A percentile compares a stretch with the other conserved stretches of the same genome.
Evolutionary conservation across 1,284 basidiomycete genomes (phyloP).

Genomic region (Ceratobasidium sp.): DNA sequence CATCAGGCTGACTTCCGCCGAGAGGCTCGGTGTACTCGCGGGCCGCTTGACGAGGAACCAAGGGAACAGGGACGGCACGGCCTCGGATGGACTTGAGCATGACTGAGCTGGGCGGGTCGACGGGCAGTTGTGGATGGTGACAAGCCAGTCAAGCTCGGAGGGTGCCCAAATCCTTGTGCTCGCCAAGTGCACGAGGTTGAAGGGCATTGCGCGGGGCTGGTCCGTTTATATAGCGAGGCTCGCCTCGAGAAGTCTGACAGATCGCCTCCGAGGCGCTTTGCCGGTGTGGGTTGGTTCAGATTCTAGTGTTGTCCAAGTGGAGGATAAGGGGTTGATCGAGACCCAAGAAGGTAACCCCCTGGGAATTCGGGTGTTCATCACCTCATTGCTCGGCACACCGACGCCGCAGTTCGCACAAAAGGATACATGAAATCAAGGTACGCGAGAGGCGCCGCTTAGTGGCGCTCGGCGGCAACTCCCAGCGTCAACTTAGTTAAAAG

Average conservation of each 20-base stretch:
- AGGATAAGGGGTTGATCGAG: background rate
- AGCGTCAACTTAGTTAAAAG: no score
- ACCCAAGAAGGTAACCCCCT: background rate
- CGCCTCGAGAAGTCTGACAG: no score
- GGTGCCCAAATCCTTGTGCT: background rate
- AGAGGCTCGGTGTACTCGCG: constrained; percentile 21
- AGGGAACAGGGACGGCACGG: background rate
- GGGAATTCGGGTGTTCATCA: background rate
- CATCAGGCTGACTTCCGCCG: background rate
- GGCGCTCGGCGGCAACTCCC: constrained; percentile 23
- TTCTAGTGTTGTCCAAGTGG: background rate
- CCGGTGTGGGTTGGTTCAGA: no score
- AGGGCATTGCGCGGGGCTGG: background rate
- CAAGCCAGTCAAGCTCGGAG: background rate
- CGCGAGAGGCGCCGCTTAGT: background rate
- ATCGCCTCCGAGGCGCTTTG: no score
- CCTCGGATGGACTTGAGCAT: background rate
- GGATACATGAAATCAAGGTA: background rate
- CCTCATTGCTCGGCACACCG: background rate
- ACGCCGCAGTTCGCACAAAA: background rate
- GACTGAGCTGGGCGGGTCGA: background rate
- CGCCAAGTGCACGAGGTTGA: constrained; percentile 1
- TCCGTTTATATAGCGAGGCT: background rate
- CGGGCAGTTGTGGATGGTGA: background rate
- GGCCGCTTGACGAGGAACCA: no score